phyloP scores from a whole-genome alignment of 169 alveolate genomes.

The Babesia divergens region DNA sequence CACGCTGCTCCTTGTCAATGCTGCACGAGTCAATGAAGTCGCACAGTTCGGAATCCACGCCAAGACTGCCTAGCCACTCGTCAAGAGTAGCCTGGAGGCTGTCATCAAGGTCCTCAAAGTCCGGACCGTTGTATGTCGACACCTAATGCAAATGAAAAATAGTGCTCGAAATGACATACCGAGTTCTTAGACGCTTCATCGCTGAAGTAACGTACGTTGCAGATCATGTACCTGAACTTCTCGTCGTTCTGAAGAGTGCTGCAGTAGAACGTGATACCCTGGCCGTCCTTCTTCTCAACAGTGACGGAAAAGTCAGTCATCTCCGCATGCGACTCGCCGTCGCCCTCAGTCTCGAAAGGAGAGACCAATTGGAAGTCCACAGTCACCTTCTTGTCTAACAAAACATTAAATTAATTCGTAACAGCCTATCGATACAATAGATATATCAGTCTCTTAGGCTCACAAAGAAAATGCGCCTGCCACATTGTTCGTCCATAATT shows the following conservation, averaged over 20 bases:
- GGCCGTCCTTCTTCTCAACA: conserved; percentile 75
- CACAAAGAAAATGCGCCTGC: too few species aligned
- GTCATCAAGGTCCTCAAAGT: conserved; percentile 88
- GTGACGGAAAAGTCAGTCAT: conserved; percentile 87
- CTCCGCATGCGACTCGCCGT: conserved; percentile 83
- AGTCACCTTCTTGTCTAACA: conserved; percentile 64
- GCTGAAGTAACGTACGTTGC: conserved; percentile 76
- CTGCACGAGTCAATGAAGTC: conserved; percentile 86
- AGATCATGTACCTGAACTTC: conserved; percentile 79
- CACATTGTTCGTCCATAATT: background rate
- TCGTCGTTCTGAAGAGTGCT: conserved; percentile 82
- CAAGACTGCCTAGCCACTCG: conserved; percentile 82
- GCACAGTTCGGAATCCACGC: conserved; percentile 81
- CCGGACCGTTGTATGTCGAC: conserved; percentile 85
- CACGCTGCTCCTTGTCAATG: conserved; percentile 84
- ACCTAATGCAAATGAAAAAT: conserved; percentile 15
- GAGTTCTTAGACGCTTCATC: conserved; percentile 79
- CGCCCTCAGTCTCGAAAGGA: conserved; percentile 83
- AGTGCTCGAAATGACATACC: conserved; percentile 30
- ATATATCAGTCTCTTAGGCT: too few species aligned
- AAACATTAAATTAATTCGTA: background rate
- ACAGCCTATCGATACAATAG: too few species aligned
- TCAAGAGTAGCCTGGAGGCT: conserved; percentile 83
- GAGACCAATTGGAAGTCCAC: conserved; percentile 81
- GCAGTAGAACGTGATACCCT: conserved; percentile 83